Evolutionary conservation across 768 basidiomycete genomes (phyloP).

Genomic region (Suillus variegatus): DNA sequence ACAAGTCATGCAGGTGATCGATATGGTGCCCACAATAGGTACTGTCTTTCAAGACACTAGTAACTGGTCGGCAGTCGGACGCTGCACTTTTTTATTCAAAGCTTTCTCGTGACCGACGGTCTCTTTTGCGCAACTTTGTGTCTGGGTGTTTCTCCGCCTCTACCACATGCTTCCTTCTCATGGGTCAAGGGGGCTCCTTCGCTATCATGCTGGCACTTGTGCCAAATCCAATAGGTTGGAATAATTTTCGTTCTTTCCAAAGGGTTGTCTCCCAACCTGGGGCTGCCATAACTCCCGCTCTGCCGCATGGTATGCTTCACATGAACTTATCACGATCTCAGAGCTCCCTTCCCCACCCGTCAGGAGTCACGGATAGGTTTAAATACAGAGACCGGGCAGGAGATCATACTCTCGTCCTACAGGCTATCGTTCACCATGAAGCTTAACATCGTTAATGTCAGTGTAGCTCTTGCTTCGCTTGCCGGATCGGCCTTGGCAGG

Average conservation of each 20-base stretch:
- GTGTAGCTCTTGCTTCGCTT: constrained; percentile 18
- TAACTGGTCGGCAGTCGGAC: neutral
- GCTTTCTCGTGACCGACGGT: neutral
- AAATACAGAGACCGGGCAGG: constrained; percentile 16
- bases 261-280: neutral
- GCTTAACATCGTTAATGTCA: neutral
- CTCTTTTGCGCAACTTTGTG: neutral
- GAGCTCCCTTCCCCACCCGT: neutral
- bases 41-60: neutral
- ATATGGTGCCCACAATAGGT: neutral
- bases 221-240: neutral
- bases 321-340: constrained; percentile 4
- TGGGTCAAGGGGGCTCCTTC: neutral
- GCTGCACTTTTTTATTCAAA: neutral
- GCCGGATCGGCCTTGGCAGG: constrained; percentile 19
- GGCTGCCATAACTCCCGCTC: neutral
- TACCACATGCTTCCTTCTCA: neutral
- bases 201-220: neutral
- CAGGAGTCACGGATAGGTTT: neutral
- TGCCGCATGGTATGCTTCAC: constrained; percentile 12
- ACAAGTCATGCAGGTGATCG: constrained; percentile 8
- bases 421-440: constrained; percentile 18
- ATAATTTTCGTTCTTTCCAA: neutral
- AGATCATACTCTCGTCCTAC: neutral
- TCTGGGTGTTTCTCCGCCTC: neutral